Base-by-base conservation (phyloP, 768 basidiomycete species). In the Termitomyces sp. region DNA sequence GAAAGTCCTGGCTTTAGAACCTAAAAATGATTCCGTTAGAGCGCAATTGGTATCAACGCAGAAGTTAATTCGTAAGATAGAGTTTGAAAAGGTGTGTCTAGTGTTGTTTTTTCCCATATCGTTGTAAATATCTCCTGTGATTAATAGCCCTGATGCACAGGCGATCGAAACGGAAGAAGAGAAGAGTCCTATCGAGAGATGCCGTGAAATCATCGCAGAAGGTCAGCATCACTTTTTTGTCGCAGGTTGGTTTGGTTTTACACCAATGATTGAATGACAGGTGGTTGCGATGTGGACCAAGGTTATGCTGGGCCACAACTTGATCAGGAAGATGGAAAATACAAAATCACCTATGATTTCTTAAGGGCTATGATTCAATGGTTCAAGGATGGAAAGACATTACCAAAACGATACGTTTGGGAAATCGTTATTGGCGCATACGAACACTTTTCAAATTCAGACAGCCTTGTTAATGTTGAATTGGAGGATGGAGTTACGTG, bases 121-220 rank as follows among this genome's bases (percentile, higher is more conserved):
- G 27, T 20, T 46, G 7, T 26, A 26, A 41, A 26, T 34, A 56
- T 55, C 49, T 18, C 31, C 4, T 34, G 48, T 34, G 14, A 46
- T 3, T 18, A 31, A 56, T 18, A 24, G 64, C 20, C 12, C 39
- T 29, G 57, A 18, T 61, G 43, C 46, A 27, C 60, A 92, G 90
- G 94, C 94, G 18, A 99, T 99, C 59, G 91, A 94, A 66, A 76
- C 90, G 56, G 94, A 94, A 69, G 95, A 92, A 55, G 93, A 94
- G 67, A 88, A 92, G 68, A 81, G 79, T 51, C 79, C 93, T 0
- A 85, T 88, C 1, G 79, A 84, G 18, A 79, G 90, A 63, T 94
- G 92, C 69, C 66, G 76, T 18, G 86, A 90, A 65, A 91, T 95
- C 46, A 90, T 96, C 56, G 74, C 78, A 1, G 84, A 93, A 77